phyloP scores from a whole-genome alignment of 805 yeast genomes.

The Hanseniaspora lindneri region DNA sequence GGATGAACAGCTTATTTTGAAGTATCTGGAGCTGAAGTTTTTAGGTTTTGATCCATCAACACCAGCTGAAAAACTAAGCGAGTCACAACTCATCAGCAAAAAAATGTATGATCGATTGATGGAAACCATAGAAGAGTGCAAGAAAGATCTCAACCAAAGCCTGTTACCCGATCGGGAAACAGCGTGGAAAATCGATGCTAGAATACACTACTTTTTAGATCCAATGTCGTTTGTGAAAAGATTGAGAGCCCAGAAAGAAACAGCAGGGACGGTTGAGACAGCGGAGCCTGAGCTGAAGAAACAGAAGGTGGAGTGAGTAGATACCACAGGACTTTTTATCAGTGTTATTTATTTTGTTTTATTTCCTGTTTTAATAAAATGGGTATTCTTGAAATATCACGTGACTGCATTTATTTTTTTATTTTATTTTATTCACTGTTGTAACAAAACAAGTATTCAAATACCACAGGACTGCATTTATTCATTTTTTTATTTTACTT shows the following conservation, averaged over 20 bases:
- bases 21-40: conserved; percentile 58
- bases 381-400: too few relatives aligned
- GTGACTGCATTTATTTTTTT: too few relatives aligned
- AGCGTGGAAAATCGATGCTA: conserved; percentile 51
- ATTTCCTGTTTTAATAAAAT: too few relatives aligned
- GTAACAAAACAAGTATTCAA: too few relatives aligned
- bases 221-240: conserved; percentile 45
- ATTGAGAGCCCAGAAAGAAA: conserved; percentile 35
- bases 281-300: conserved; percentile 8
- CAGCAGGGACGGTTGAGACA: conserved; percentile 15
- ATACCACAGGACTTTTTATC: too few relatives aligned
- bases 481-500: too few relatives aligned
- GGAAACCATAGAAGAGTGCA: conserved; percentile 39
- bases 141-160: conserved; percentile 33
- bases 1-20: conserved; percentile 50
- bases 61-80: conserved; percentile 16
- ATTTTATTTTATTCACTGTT: too few relatives aligned
- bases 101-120: conserved; percentile 33
- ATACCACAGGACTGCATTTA: too few relatives aligned
- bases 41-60: conserved; percentile 23
- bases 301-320: conserved; percentile 8
- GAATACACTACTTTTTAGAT: conserved; percentile 49
- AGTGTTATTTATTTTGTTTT: too few relatives aligned
- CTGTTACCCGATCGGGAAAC: conserved; percentile 45
- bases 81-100: conserved; percentile 14